Evolutionary conservation across 495 filamentous ascomycete species (phyloP), one percentile per base, ranked within the genome.

Genomic region (Lasiosphaeria ovina): DNA sequence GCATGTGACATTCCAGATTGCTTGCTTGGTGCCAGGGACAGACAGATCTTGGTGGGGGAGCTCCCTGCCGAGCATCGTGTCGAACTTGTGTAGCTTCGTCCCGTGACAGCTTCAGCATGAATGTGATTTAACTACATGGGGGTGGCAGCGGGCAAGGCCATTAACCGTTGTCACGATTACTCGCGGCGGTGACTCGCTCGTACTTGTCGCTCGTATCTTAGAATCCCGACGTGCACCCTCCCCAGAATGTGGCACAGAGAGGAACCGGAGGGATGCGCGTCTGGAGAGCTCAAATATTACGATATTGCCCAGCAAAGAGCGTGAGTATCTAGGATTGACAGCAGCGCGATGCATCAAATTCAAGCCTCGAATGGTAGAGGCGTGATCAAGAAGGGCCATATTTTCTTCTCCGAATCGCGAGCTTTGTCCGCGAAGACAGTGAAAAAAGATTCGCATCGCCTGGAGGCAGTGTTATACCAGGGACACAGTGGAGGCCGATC

Each of bases 391-490:
- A 24, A 0, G 24, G n/a, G n/a, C n/a, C 24, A 24, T 24, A 17
- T 6, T 35, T 44, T 59, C 63, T 65, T 65, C 63, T 47, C 59
- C 63, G 40, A 59, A 59, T 57, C 63, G 32, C 54, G 36, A 63
- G 58, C 44, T 34, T 8, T 45, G 59, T 58, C 50, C 7, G 31
- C 48, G 63, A 58, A 4, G 55, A 47, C 51, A 65, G 62, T 49
- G 63, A 65, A 45, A 5, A 65, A 60, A 60, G 56, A 70, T 86
- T 93, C 87, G 90, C 90, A 82, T 91, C 89, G 74, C 84, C 84
- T 79, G 83, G 87, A 85, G 83, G 79, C 87, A 92, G 89, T 93
- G 90, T 86, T 86, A 91, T 87, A 87, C 89, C 85, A 78, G 85
- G 84, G 86, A 92, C 89, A 92, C 90, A 77, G 83, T 92, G 88